Evolutionary conservation across 164 flowering plant genomes (phyloP).

Genomic region (Aristolochia fimbriata): DNA sequence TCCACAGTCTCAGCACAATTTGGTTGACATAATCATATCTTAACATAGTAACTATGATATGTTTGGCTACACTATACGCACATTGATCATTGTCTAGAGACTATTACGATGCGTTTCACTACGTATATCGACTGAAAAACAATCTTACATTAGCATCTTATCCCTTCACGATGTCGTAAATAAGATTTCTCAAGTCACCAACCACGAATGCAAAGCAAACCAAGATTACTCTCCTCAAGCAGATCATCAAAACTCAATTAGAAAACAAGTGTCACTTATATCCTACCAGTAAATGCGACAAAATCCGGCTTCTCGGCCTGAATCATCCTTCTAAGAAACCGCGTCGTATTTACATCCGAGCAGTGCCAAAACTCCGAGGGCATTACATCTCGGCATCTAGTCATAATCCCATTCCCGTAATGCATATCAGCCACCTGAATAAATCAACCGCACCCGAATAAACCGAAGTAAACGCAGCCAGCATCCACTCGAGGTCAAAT

Average conservation of each 20-base stretch:
- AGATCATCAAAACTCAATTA: not conserved
- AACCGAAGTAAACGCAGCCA: not conserved
- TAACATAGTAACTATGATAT: too few species aligned
- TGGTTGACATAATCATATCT: too few species aligned
- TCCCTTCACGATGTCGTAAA: too few species aligned
- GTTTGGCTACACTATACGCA: too few species aligned
- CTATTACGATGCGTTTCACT: too few species aligned
- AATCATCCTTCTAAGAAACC: conserved; percentile 52
- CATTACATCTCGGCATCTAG: conserved; percentile 67
- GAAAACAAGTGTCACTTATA: not conserved
- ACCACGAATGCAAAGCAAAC: too few species aligned
- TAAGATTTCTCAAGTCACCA: too few species aligned
- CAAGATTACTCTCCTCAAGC: too few species aligned
- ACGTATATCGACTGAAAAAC: too few species aligned
- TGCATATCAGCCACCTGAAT: conserved; percentile 85
- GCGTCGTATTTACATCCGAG: conserved; percentile 78
- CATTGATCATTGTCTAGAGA: too few species aligned
- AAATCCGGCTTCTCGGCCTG: conserved; percentile 78
- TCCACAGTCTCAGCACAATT: too few species aligned
- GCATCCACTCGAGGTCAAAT: not conserved
- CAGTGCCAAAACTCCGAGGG: conserved; percentile 41
- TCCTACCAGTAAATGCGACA: conserved; percentile 69
- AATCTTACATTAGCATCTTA: too few species aligned
- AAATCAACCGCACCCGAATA: not conserved
- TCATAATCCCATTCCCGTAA: conserved; percentile 55